These are phyloP conservation scores for Aspergillus aculeatus DNA, from an alignment of 2,329 filamentous ascomycete species.

Conservation along the genomic window DNA sequence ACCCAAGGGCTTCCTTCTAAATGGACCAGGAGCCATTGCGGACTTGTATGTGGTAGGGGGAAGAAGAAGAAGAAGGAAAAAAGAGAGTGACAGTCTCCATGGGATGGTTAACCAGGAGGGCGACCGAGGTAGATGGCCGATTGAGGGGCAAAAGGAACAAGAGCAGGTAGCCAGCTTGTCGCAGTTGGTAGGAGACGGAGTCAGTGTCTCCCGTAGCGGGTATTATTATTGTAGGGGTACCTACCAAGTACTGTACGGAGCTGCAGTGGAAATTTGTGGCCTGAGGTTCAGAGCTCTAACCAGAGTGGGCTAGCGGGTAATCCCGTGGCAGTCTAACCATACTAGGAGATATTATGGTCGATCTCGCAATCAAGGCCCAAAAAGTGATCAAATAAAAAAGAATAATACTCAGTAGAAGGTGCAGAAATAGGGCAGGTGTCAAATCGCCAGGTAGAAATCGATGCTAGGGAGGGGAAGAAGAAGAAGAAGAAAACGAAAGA, in stretches of 20 bases:
- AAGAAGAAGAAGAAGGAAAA: background rate
- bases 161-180: background rate
- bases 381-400: too few species aligned
- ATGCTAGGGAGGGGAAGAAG: too few species aligned
- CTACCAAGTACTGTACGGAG: too few species aligned
- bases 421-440: too few species aligned
- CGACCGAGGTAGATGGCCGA: background rate
- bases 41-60: constrained; percentile 8
- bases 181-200: background rate
- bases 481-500: too few species aligned
- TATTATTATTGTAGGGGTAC: too few species aligned
- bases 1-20: constrained; percentile 31
- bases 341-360: too few species aligned
- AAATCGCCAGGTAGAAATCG: too few species aligned
- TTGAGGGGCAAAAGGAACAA: background rate
- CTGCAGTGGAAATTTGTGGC: constrained; percentile 4
- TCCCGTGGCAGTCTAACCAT: background rate
- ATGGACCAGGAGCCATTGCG: constrained; percentile 31
- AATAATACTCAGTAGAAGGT: too few species aligned
- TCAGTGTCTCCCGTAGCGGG: background rate
- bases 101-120: constrained; percentile 12
- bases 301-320: constrained; percentile 6
- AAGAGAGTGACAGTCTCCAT: constrained; percentile 22
- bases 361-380: too few species aligned
- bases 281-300: constrained; percentile 14